Conservation (phyloP, 2,329 filamentous ascomycete genomes). For the Talaromyces piceae region DNA sequence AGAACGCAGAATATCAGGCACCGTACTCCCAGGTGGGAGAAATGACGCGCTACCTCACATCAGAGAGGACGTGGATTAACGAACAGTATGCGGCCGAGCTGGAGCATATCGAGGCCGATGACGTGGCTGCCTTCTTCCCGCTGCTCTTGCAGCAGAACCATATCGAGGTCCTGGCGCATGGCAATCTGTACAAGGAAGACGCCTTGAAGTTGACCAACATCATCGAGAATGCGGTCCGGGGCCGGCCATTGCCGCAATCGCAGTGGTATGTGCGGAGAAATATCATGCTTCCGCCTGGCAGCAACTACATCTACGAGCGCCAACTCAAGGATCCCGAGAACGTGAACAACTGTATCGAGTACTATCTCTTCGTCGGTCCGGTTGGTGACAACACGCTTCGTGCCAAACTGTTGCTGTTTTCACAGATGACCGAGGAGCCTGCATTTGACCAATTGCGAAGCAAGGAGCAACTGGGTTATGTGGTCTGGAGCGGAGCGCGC, state of each 20-base stretch:
- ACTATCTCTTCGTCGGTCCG: constrained; percentile 63
- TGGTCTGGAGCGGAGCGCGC: constrained; percentile 77
- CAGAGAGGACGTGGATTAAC: constrained; percentile 68
- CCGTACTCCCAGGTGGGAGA: constrained; percentile 84
- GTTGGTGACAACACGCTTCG: constrained; percentile 61
- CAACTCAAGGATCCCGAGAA: constrained; percentile 79
- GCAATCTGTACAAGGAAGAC: constrained; percentile 92
- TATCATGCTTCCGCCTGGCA: constrained; percentile 67
- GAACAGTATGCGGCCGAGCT: constrained; percentile 75
- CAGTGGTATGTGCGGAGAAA: constrained; percentile 77
- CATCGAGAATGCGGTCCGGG: constrained; percentile 68
- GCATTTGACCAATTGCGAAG: constrained; percentile 91
- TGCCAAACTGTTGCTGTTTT: constrained; percentile 71
- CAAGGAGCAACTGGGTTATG: constrained; percentile 95
- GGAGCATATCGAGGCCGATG: constrained; percentile 63
- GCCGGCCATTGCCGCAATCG: constrained; percentile 62
- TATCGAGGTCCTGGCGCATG: constrained; percentile 81
- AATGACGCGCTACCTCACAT: constrained; percentile 72
- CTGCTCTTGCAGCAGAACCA: constrained; percentile 76
- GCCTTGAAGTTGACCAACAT: constrained; percentile 77
- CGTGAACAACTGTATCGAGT: constrained; percentile 79
- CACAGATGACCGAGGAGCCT: constrained; percentile 87
- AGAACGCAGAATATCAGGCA: constrained; percentile 81
- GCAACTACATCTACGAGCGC: constrained; percentile 77
- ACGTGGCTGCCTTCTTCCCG: constrained; percentile 69